These are phyloP conservation scores for Paramecium sexaurelia DNA, from an alignment of 73 alveolate genomes.

Conservation along the genomic window DNA sequence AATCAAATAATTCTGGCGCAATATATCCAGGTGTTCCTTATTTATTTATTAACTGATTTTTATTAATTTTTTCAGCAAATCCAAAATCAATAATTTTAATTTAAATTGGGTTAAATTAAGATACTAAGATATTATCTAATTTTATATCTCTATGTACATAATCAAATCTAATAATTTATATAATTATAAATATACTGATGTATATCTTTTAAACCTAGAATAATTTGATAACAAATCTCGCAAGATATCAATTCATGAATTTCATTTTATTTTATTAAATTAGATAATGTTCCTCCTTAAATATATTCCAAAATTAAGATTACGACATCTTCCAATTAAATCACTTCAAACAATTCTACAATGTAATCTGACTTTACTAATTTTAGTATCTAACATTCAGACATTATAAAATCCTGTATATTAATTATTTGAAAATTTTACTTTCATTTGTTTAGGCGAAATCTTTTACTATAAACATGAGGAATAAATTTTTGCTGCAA, in stretches of 20 bases:
- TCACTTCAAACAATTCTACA: not conserved
- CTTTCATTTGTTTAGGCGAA: not conserved
- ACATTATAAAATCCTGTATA: not conserved
- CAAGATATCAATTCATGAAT: not conserved
- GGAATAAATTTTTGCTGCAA: constrained; percentile 45
- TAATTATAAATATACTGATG: not conserved
- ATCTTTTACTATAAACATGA: not conserved
- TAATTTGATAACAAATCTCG: not conserved
- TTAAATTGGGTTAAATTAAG: not conserved
- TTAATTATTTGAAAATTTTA: not conserved
- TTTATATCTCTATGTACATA: constrained; percentile 53
- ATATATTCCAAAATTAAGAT: constrained; percentile 20
- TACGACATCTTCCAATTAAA: constrained; percentile 21
- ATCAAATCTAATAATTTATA: not conserved
- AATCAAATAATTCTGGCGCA: constrained; percentile 48
- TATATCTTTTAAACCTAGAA: not conserved
- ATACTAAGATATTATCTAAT: constrained; percentile 8
- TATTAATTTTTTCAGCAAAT: constrained; percentile 13
- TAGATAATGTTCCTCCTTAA: not conserved
- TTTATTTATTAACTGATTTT: not conserved
- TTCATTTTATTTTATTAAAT: not conserved
- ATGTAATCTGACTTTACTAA: not conserved
- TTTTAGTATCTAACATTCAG: constrained; percentile 7
- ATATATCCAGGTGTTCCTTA: constrained; percentile 52
- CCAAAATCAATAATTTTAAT: constrained; percentile 45